A percentile compares a stretch with the other conserved stretches of the same genome.
These are phyloP conservation scores for Emergomyces orientalis DNA, from an alignment of 2,329 filamentous ascomycete genomes.

Conservation along the genomic window DNA sequence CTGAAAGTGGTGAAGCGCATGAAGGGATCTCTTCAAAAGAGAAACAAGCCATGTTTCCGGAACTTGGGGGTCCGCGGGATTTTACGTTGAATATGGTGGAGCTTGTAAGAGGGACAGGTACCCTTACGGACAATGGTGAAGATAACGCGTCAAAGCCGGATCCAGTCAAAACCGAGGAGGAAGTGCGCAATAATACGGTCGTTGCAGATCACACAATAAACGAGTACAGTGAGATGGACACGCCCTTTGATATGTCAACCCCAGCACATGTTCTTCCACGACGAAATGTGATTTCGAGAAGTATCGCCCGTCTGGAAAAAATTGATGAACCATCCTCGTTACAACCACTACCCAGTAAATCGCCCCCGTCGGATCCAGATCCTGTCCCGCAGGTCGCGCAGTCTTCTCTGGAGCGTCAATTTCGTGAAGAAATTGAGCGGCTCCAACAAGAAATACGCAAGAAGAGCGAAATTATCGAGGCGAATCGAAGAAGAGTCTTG, in stretches of 20 bases:
- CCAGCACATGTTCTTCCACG: slow-evolving; percentile 32
- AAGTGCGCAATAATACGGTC: slow-evolving; percentile 18
- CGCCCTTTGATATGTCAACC: slow-evolving; percentile 37
- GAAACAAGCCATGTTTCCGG: slow-evolving; percentile 27
- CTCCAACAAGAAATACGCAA: slow-evolving; percentile 26
- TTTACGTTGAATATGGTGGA: slow-evolving; percentile 36
- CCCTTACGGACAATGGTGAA: slow-evolving; percentile 12
- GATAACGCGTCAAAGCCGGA: slow-evolving; percentile 8
- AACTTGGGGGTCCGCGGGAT: slow-evolving; percentile 34
- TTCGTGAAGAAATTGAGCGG: slow-evolving; percentile 27
- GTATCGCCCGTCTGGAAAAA: slow-evolving; percentile 27
- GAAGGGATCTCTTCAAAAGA: slow-evolving; percentile 20
- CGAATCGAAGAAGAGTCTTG: slow-evolving; percentile 24
- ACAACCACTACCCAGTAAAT: slow-evolving; percentile 12
- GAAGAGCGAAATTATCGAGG: slow-evolving; percentile 28
- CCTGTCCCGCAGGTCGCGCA: slow-evolving; percentile 18
- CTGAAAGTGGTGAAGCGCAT: slow-evolving; percentile 17
- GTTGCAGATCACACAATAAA: slow-evolving; percentile 27
- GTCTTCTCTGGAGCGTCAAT: slow-evolving; percentile 17
- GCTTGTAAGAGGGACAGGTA: slow-evolving; percentile 25
- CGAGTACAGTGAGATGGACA: slow-evolving; percentile 36
- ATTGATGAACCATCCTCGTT: slow-evolving; percentile 26
- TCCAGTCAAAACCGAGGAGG: slow-evolving; percentile 10
- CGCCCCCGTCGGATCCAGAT: neutral
- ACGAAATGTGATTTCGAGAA: slow-evolving; percentile 14